Evolutionary conservation across 345 rosid genomes (phyloP).

Genomic region (Mallotus nudiflorus): DNA sequence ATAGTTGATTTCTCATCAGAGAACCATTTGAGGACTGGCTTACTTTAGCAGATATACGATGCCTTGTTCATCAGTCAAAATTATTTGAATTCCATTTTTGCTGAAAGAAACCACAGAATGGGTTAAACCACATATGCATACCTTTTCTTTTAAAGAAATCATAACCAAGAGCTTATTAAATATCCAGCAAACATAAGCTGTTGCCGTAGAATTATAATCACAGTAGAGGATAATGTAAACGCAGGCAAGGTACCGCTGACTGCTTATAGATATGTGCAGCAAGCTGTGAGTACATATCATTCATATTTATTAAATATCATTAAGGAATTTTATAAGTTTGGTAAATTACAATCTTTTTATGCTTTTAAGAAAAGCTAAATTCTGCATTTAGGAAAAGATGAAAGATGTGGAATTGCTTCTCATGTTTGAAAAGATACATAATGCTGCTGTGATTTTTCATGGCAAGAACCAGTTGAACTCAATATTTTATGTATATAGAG

Average conservation of each 20-base stretch:
- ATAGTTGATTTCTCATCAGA: constrained; percentile 1
- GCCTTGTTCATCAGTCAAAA: not conserved
- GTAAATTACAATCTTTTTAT: not conserved
- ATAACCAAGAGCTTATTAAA: not conserved
- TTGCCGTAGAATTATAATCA: not conserved
- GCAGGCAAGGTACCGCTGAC: not conserved
- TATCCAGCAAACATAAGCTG: not conserved
- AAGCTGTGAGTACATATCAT: not conserved
- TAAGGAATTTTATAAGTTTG: not conserved
- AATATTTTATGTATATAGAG: not conserved
- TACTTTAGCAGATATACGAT: not conserved
- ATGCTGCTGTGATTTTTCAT: not conserved
- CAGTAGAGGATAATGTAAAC: not conserved
- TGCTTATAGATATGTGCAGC: not conserved
- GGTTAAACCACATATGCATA: too few species aligned
- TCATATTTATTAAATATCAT: not conserved
- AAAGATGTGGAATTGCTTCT: not conserved
- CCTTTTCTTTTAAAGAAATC: too few species aligned
- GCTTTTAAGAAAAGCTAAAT: too few species aligned
- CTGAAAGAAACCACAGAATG: not conserved
- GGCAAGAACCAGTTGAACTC: not conserved
- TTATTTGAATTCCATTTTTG: not conserved
- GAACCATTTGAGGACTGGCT: not conserved
- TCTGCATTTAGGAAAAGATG: not conserved
- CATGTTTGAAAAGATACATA: not conserved